Percentiles rank a stretch among this genome's conserved stretches.
Evolutionary conservation across 148 eudicot genomes (phyloP).

Genomic region (Rhododendron henanense): DNA sequence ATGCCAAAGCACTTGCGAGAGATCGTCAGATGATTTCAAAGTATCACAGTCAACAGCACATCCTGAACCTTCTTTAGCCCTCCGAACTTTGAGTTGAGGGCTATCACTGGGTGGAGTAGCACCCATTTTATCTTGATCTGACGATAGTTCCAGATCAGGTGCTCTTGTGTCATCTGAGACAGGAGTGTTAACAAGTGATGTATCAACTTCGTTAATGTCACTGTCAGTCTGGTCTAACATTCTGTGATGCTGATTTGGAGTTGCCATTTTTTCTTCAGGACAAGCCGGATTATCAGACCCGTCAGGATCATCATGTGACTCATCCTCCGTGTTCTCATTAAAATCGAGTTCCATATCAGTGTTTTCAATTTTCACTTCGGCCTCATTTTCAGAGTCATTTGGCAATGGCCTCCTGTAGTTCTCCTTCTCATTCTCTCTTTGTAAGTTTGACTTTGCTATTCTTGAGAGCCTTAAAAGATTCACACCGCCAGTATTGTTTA

Average conservation of each 20-base stretch:
- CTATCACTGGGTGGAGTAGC: constrained; percentile 61
- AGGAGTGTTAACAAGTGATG: constrained; percentile 31
- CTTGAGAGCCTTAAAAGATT: constrained; percentile 90
- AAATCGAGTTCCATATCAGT: constrained; percentile 99
- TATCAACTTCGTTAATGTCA: constrained; percentile 24
- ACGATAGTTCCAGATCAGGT: constrained; percentile 47
- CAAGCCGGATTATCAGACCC: constrained; percentile 43
- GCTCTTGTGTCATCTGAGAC: constrained; percentile 35
- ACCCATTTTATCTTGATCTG: constrained; percentile 42
- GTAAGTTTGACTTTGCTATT: constrained; percentile 87
- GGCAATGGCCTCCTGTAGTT: constrained; percentile 88
- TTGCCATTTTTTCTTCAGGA: constrained; percentile 43
- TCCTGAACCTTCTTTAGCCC: constrained; percentile 45
- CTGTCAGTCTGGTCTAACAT: constrained; percentile 33
- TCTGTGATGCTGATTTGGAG: constrained; percentile 33
- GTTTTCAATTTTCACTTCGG: constrained; percentile 86
- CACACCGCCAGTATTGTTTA: constrained; percentile 49
- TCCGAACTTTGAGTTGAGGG: constrained; percentile 59
- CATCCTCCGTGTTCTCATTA: constrained; percentile 78
- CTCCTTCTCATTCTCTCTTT: constrained; percentile 92
- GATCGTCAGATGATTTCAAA: constrained; percentile 50
- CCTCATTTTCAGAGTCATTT: constrained; percentile 67
- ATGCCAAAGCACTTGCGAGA: constrained; percentile 90
- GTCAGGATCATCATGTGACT: constrained; percentile 74
- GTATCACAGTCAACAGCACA: constrained; percentile 50